Conservation (phyloP, 2,329 filamentous ascomycete genomes). For the Claviceps sp. region DNA sequence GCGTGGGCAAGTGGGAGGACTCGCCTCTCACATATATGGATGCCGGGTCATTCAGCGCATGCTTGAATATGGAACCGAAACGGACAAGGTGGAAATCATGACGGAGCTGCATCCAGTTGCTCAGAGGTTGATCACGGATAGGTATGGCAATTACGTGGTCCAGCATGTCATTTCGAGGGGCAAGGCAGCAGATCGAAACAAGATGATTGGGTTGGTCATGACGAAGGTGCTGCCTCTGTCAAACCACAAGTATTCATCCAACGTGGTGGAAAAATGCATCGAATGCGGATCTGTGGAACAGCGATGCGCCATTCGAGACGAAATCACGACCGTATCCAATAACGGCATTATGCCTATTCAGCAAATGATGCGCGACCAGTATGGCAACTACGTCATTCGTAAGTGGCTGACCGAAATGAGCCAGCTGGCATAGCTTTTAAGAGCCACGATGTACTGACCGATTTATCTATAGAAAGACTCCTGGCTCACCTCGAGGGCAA, state of each 20-base stretch:
- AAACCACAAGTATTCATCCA: slow-evolving; percentile 93
- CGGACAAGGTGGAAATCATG: slow-evolving; percentile 59
- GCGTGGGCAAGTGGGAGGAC: slow-evolving; percentile 55
- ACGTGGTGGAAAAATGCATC: slow-evolving; percentile 92
- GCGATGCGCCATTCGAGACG: slow-evolving; percentile 52
- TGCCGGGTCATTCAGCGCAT: slow-evolving; percentile 90
- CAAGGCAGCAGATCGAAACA: slow-evolving; percentile 54
- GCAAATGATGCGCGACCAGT: slow-evolving; percentile 76
- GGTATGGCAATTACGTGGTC: slow-evolving; percentile 92
- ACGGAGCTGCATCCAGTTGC: slow-evolving; percentile 65
- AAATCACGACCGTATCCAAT: slow-evolving; percentile 44
- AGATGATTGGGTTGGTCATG: slow-evolving; percentile 62
- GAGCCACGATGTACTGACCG: slow-evolving; percentile 13
- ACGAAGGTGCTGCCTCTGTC: slow-evolving; percentile 60
- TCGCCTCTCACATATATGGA: slow-evolving; percentile 71
- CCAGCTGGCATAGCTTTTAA: no score
- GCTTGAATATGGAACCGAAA: slow-evolving; percentile 65
- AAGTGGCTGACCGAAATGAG: slow-evolving; percentile 26
- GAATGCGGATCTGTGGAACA: slow-evolving; percentile 56
- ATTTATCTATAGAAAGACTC: slow-evolving; percentile 54
- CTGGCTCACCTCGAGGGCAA: slow-evolving; percentile 46
- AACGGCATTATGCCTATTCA: slow-evolving; percentile 59
- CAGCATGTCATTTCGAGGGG: slow-evolving; percentile 83
- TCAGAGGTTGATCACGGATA: slow-evolving; percentile 62
- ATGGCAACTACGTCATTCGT: slow-evolving; percentile 95